These are phyloP conservation scores for Metschnikowia proteae DNA, from an alignment of 805 yeast species.

Conservation along the genomic window DNA sequence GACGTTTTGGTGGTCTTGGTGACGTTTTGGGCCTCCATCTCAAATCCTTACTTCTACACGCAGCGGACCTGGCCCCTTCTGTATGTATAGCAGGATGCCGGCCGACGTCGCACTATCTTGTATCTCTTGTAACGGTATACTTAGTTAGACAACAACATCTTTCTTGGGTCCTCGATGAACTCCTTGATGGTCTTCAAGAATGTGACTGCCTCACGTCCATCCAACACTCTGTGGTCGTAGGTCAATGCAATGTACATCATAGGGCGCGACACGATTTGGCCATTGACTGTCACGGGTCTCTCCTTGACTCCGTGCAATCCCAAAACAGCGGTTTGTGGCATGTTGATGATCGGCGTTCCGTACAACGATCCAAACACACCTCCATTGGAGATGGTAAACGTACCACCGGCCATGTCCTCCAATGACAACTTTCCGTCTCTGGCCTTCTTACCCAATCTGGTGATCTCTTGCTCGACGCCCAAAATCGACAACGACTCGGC, in stretches of 20 bases:
- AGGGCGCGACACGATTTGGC: slow-evolving; percentile 94
- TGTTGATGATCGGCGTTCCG: slow-evolving; percentile 97
- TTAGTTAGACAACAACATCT: slow-evolving; percentile 62
- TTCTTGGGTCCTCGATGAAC: slow-evolving; percentile 97
- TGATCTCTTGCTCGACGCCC: slow-evolving; percentile 86
- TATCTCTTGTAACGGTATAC: neutral
- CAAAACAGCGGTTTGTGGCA: slow-evolving; percentile 97
- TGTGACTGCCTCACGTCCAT: slow-evolving; percentile 98
- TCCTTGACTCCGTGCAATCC: slow-evolving; percentile 97
- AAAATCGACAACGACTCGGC: slow-evolving; percentile 86
- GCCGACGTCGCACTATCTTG: too few species aligned
- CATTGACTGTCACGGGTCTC: slow-evolving; percentile 94
- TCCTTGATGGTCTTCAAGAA: slow-evolving; percentile 96
- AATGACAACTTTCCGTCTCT: slow-evolving; percentile 94
- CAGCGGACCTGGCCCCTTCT: too few species aligned
- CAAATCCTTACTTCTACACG: too few species aligned
- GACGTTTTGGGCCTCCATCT: too few species aligned
- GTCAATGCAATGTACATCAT: slow-evolving; percentile 99
- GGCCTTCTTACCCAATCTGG: slow-evolving; percentile 81
- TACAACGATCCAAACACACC: slow-evolving; percentile 97
- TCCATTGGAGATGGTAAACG: slow-evolving; percentile 98
- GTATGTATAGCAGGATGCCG: too few species aligned
- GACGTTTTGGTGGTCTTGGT: too few species aligned
- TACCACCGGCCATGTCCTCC: slow-evolving; percentile 99
- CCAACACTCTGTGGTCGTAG: slow-evolving; percentile 95